Evolutionary conservation across 108 stramenopile genomes (phyloP), one percentile per base, ranked within the genome.

Genomic region (Nitzschia sp.): DNA sequence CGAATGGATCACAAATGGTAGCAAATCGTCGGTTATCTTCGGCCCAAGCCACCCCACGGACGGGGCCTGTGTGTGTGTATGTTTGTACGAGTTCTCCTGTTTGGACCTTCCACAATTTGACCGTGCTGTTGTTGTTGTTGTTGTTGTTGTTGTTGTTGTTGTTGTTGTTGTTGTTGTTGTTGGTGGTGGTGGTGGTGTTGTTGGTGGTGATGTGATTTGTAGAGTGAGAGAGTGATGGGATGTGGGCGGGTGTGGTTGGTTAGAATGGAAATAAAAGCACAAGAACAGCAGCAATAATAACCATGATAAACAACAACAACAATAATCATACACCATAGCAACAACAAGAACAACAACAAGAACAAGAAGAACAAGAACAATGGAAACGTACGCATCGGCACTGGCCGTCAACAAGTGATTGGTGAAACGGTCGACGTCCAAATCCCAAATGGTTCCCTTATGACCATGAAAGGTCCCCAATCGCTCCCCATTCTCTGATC

Each of bases 361-460:
- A 9, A 44, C 19, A 15, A 50, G 15, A 1, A 15, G 3, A 50
- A 17, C 26, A n/a, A 44, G 37, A 63, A 66, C 53, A 53, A 53
- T 17, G 53, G 19, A 17, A 8, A 8, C 17, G 10, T 53, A 81
- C 69, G 95, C 90, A 83, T 92, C 91, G 14, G 91, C 92, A 60
- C 81, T 83, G 0, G 93, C 93, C 10, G 93, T 94, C 58, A 94
- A 71, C 53, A 94, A 66, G 21, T 81, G 77, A 39, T 62, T 86
- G 10, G 82, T 75, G 71, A 94, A 94, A n/a, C 89, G 83, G 68
- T 91, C 85, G 50, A 87, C 80, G 57, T 96, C 93, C 51, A 98
- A 76, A 83, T 97, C 94, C 98, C 97, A 98, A 57, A 99, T 90
- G 15, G 98, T 95, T 46, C 98, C 98, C 80, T 92, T 87, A 84